phyloP scores from a whole-genome alignment of 371 early-diverging fungal genomes.

The Lichtheimia ramosa region DNA sequence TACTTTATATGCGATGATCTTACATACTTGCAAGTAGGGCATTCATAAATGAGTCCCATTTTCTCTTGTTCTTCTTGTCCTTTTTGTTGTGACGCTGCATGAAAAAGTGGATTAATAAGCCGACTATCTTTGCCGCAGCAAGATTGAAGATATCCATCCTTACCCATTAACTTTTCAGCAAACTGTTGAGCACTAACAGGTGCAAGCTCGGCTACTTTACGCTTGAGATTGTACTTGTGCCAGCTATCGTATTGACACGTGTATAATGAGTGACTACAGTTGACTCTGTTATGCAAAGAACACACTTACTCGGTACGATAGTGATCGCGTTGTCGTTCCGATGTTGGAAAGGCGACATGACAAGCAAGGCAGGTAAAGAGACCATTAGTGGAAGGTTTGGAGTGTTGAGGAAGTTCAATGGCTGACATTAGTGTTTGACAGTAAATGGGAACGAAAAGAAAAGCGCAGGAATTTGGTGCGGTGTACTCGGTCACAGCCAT shows the following conservation, averaged over 20 bases:
- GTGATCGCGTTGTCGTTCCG: slow-evolving; percentile 83
- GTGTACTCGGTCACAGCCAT: too few relatives aligned
- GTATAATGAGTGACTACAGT: too few relatives aligned
- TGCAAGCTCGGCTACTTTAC: slow-evolving; percentile 78
- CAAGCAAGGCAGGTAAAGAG: slow-evolving; percentile 74
- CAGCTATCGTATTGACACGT: slow-evolving; percentile 37
- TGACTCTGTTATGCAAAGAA: neutral
- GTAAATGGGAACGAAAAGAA: too few relatives aligned
- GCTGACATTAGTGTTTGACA: neutral
- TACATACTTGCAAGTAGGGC: slow-evolving; percentile 40
- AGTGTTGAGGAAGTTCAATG: neutral
- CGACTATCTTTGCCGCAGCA: neutral
- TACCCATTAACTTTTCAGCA: slow-evolving; percentile 60
- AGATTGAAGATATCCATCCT: neutral
- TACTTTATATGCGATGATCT: neutral
- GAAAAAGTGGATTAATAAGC: neutral
- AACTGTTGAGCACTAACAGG: slow-evolving; percentile 75
- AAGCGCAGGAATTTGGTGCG: too few relatives aligned
- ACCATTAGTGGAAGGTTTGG: neutral
- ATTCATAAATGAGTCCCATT: slow-evolving; percentile 41
- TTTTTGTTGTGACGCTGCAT: slow-evolving; percentile 48
- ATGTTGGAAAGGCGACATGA: slow-evolving; percentile 82
- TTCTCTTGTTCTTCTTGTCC: slow-evolving; percentile 45
- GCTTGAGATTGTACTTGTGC: slow-evolving; percentile 90
- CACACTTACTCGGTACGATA: slow-evolving; percentile 70